Evolutionary conservation across 768 basidiomycete genomes (phyloP).

Genomic region (Russula sp.): DNA sequence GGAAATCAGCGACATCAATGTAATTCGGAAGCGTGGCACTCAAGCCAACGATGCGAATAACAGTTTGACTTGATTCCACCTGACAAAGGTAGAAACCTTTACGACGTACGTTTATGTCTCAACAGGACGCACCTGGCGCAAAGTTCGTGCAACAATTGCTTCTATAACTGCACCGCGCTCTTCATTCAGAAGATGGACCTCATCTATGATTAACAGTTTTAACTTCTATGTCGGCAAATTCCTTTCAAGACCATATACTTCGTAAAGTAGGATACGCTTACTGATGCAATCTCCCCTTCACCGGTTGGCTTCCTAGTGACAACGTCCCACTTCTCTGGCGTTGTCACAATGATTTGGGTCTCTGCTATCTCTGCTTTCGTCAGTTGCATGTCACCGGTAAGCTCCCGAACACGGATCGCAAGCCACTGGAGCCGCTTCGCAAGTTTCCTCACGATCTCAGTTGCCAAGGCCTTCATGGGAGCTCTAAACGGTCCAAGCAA

Average conservation of each 20-base stretch:
- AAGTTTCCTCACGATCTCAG: slow-evolving; percentile 91
- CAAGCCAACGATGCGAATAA: slow-evolving; percentile 93
- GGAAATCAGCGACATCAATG: slow-evolving; percentile 89
- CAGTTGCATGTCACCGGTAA: slow-evolving; percentile 91
- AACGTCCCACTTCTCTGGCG: slow-evolving; percentile 99
- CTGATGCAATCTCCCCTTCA: slow-evolving; percentile 93
- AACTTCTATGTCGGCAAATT: slow-evolving; percentile 49
- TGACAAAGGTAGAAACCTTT: slow-evolving; percentile 26
- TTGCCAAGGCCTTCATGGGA: slow-evolving; percentile 96
- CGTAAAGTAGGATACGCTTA: slow-evolving; percentile 31
- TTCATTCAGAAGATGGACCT: slow-evolving; percentile 95
- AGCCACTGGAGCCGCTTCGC: slow-evolving; percentile 88
- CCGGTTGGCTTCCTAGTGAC: slow-evolving; percentile 96
- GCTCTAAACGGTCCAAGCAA: slow-evolving; percentile 43
- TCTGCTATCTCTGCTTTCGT: slow-evolving; percentile 88
- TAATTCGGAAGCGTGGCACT: slow-evolving; percentile 98
- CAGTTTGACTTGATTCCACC: slow-evolving; percentile 94
- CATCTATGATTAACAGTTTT: slow-evolving; percentile 93
- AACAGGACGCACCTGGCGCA: slow-evolving; percentile 57
- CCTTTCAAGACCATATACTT: not conserved
- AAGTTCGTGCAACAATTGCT: slow-evolving; percentile 92
- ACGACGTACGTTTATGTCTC: not conserved
- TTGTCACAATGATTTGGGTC: slow-evolving; percentile 97
- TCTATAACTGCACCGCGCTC: slow-evolving; percentile 98
- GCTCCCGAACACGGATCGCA: slow-evolving; percentile 75